Conservation (phyloP, 83 land plant species). For the Thuja plicata region DNA sequence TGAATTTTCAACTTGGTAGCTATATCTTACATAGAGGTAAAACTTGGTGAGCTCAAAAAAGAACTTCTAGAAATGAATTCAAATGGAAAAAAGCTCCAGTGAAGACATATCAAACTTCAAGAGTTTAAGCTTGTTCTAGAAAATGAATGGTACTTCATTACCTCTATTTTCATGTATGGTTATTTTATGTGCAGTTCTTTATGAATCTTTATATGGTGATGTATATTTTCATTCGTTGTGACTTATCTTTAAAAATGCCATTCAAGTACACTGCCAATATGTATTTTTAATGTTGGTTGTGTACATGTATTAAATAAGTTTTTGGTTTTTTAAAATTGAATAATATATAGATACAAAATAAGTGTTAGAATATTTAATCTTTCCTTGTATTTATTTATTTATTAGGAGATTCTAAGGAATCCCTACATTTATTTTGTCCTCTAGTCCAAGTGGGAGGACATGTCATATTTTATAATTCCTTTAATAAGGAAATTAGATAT, state of each 20-base stretch:
- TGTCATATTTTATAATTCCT: too few species aligned
- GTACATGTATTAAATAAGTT: neutral
- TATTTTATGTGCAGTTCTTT: neutral
- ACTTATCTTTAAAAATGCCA: neutral
- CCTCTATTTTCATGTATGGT: neutral
- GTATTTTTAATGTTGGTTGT: neutral
- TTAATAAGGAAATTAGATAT: too few species aligned
- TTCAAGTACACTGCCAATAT: neutral
- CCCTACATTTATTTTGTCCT: too few species aligned
- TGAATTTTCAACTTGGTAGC: neutral
- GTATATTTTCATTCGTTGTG: neutral
- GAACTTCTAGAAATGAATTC: conserved; percentile 88
- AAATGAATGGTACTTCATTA: conserved; percentile 49
- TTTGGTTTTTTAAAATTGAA: neutral
- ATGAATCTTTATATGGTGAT: neutral
- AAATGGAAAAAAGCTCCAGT: conserved; percentile 79
- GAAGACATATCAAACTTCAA: conserved; percentile 72
- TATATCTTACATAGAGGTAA: conserved; percentile 32
- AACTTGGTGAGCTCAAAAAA: conserved; percentile 86
- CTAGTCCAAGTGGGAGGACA: too few species aligned
- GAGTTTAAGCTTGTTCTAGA: conserved; percentile 86
- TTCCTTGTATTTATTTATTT: too few species aligned
- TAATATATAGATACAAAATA: too few species aligned
- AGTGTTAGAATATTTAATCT: too few species aligned
- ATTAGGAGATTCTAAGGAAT: too few species aligned